These are phyloP conservation scores for Pholiota molesta DNA, from an alignment of 768 basidiomycete genomes.

Conservation along the genomic window DNA sequence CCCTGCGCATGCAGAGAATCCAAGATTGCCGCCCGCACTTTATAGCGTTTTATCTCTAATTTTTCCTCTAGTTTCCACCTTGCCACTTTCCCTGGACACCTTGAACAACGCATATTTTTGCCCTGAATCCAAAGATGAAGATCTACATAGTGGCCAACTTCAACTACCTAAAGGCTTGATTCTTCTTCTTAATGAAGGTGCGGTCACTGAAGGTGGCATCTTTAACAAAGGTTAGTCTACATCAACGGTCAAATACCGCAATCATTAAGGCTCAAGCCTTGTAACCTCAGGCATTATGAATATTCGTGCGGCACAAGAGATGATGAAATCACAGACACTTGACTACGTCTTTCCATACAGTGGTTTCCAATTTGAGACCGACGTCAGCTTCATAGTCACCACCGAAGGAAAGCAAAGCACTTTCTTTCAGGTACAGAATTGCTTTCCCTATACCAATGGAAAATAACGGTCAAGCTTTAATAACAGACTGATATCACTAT, in stretches of 20 bases:
- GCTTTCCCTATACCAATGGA: not conserved
- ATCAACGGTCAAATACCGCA: not conserved
- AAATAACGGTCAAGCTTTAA: not conserved
- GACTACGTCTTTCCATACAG: constrained; percentile 81
- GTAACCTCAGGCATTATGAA: constrained; percentile 57
- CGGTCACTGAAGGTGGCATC: constrained; percentile 69
- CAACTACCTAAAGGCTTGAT: constrained; percentile 69
- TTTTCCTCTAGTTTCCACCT: constrained; percentile 54
- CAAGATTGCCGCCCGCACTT: constrained; percentile 46
- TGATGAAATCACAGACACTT: constrained; percentile 65
- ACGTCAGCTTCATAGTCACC: constrained; percentile 65
- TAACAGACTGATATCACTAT: constrained; percentile 60
- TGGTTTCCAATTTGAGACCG: constrained; percentile 71
- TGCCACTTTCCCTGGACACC: constrained; percentile 64
- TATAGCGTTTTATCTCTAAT: constrained; percentile 57
- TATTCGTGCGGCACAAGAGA: constrained; percentile 62
- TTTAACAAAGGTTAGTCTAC: constrained; percentile 45
- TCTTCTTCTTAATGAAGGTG: constrained; percentile 66
- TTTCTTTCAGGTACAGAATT: constrained; percentile 61
- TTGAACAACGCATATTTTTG: constrained; percentile 61
- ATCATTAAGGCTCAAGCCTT: not conserved
- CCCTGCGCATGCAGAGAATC: constrained; percentile 43
- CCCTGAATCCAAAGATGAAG: constrained; percentile 74
- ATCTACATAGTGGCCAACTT: constrained; percentile 70
- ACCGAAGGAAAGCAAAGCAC: constrained; percentile 69